Evolutionary conservation across 1,284 basidiomycete species (phyloP).

Genomic region (Ustilago sp.): DNA sequence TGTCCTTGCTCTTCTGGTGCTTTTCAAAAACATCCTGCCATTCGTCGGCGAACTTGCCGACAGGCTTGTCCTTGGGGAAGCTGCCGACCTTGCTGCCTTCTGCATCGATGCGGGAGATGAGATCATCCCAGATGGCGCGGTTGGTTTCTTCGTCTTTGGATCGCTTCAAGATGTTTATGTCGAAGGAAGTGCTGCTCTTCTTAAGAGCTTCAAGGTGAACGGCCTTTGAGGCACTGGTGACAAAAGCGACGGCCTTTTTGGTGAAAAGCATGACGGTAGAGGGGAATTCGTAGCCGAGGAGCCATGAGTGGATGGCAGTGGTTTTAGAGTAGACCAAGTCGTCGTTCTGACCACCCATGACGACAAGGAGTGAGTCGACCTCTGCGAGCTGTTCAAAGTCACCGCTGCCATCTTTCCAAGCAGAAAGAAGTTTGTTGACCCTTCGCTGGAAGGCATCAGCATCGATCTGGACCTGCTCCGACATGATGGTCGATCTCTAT

Average conservation of each 20-base stretch:
- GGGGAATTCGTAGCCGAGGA: conserved; percentile 96
- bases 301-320: conserved; percentile 76
- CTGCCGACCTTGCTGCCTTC: conserved; percentile 65
- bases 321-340: conserved; percentile 58
- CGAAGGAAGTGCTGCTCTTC: conserved; percentile 48
- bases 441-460: conserved; percentile 50
- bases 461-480: conserved; percentile 61
- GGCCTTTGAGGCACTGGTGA: conserved; percentile 86
- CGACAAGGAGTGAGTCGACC: conserved; percentile 51
- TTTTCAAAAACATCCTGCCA: conserved; percentile 74
- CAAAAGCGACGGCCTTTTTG: conserved; percentile 77
- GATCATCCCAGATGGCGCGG: conserved; percentile 67
- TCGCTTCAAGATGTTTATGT: conserved; percentile 69
- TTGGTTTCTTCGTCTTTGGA: conserved; percentile 70
- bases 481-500: conserved; percentile 32
- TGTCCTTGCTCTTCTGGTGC: conserved; percentile 55
- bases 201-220: conserved; percentile 59
- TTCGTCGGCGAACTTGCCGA: conserved; percentile 82
- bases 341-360: conserved; percentile 56
- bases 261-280: conserved; percentile 88
- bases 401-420: conserved; percentile 48
- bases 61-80: conserved; percentile 80
- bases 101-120: conserved; percentile 46
- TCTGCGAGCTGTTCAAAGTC: conserved; percentile 37
- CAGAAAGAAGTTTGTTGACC: conserved; percentile 40